phyloP scores from a whole-genome alignment of 192 early-diverging fungal genomes.

The Lobosporangium transversale region DNA sequence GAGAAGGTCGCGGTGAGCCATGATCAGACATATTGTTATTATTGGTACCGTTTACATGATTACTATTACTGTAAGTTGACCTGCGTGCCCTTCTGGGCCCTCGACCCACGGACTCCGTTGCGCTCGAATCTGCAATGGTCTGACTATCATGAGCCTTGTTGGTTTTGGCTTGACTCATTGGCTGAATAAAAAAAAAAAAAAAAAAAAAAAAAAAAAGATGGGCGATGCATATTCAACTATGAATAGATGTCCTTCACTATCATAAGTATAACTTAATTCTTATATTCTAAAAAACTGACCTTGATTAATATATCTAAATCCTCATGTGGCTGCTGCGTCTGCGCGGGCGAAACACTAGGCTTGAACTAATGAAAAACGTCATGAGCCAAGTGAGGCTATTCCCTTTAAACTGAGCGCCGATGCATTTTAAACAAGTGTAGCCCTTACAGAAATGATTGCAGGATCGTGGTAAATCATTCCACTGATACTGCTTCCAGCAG shows the following conservation, averaged over 20 bases:
- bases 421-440: no score
- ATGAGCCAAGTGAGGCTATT: no score
- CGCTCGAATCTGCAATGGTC: conserved; percentile 34
- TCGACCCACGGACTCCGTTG: conserved; percentile 32
- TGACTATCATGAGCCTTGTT: conserved; percentile 13
- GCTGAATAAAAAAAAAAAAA: conserved; percentile 8
- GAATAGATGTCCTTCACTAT: no score
- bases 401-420: no score
- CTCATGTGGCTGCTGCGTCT: conserved; percentile 10
- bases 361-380: conserved; percentile 29
- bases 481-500: conserved; percentile 45
- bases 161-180: conserved; percentile 8
- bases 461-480: conserved; percentile 60
- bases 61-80: conserved; percentile 6
- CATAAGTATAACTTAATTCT: no score
- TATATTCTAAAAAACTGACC: no score
- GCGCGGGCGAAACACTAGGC: conserved; percentile 3
- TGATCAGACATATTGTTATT: conserved; percentile 43
- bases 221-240: no score
- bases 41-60: conserved; percentile 15
- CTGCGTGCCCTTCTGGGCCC: conserved; percentile 27
- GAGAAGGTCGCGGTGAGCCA: conserved; percentile 27
- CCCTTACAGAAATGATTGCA: conserved; percentile 68
- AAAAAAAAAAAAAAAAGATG: no score
- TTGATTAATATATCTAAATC: conserved; percentile 5